Conservation (phyloP, 768 basidiomycete species). For the Ramaria sp. region DNA sequence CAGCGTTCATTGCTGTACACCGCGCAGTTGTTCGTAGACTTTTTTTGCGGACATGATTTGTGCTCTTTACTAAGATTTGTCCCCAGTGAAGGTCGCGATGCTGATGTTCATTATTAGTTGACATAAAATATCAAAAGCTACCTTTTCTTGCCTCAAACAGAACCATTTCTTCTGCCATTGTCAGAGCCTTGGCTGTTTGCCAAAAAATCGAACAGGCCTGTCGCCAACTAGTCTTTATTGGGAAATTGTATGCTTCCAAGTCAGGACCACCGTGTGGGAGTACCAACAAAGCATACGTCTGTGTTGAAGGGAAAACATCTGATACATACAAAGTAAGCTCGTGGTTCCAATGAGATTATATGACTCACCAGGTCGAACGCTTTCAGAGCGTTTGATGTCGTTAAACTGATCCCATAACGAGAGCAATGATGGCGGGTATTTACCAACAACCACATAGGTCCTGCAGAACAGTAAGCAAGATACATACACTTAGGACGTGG, state of each 20-base stretch:
- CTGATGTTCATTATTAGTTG: conserved; percentile 30
- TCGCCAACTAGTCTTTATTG: conserved; percentile 59
- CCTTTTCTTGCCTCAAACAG: conserved; percentile 71
- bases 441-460: conserved; percentile 77
- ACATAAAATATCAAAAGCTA: conserved; percentile 13
- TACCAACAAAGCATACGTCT: conserved; percentile 83
- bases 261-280: conserved; percentile 86
- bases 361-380: conserved; percentile 67
- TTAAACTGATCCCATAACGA: conserved; percentile 84
- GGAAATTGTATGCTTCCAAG: conserved; percentile 75
- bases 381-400: conserved; percentile 65
- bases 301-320: conserved; percentile 70
- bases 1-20: conserved; percentile 3
- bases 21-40: conserved; percentile 25
- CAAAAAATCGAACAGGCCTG: conserved; percentile 86
- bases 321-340: conserved; percentile 3
- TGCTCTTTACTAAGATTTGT: conserved; percentile 71
- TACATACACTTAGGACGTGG: not conserved
- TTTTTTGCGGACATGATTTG: conserved; percentile 20
- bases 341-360: conserved; percentile 7
- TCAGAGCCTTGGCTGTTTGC: conserved; percentile 75
- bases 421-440: conserved; percentile 71
- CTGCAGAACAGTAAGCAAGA: conserved; percentile 25
- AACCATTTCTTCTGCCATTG: conserved; percentile 67
- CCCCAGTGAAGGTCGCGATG: conserved; percentile 99